phyloP scores from a whole-genome alignment of 1,139 yeast species.

The Zygosaccharomyces pseudobailii region DNA sequence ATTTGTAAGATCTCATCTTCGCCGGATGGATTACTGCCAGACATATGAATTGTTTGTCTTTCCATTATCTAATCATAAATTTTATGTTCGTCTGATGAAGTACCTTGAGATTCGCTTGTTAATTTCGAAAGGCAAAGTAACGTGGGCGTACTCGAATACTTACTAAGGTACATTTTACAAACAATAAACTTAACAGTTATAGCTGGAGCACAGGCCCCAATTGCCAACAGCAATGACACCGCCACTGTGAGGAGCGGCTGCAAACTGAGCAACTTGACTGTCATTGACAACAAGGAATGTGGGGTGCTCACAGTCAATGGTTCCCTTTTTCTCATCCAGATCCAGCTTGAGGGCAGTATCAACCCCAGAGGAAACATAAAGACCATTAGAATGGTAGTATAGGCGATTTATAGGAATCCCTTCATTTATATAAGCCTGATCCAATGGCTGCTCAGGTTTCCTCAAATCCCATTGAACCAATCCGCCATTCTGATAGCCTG shows the following conservation, averaged over 20 bases:
- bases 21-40: not conserved
- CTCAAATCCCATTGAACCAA: conserved; percentile 41
- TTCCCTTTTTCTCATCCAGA: not conserved
- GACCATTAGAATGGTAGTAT: conserved; percentile 3
- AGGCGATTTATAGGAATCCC: conserved; percentile 17
- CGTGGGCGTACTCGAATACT: not conserved
- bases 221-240: conserved; percentile 21
- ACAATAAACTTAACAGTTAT: not conserved
- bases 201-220: conserved; percentile 19
- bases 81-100: not conserved
- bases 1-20: conserved; percentile 39
- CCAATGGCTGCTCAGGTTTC: conserved; percentile 15
- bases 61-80: not conserved
- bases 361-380: conserved; percentile 23
- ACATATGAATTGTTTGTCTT: not conserved
- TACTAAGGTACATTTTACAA: not conserved
- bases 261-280: conserved; percentile 17
- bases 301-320: conserved; percentile 7
- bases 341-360: conserved; percentile 20
- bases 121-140: not conserved
- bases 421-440: conserved; percentile 14
- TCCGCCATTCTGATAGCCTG: conserved; percentile 47
- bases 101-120: not conserved
- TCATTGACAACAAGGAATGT: conserved; percentile 23
- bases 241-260: conserved; percentile 4